A percentile compares a stretch with the other conserved stretches of the same genome.
These are phyloP conservation scores for Conticribra guillardii DNA, from an alignment of 108 stramenopile genomes.

Conservation along the genomic window DNA sequence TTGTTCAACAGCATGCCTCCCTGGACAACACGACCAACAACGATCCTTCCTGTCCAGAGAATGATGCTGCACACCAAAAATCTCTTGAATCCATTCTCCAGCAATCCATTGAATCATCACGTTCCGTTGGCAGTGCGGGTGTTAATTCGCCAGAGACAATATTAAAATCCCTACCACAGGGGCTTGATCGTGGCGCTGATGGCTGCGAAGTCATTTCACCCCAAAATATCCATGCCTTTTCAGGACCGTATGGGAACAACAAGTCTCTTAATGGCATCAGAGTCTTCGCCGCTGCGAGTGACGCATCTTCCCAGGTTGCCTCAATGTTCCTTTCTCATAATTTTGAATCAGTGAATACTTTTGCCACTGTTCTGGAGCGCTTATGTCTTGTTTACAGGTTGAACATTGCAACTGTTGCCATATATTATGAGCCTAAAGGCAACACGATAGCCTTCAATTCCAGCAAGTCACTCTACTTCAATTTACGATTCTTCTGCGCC, in stretches of 20 bases:
- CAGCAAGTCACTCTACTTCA: constrained; percentile 72
- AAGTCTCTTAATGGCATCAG: constrained; percentile 66
- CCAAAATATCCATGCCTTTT: constrained; percentile 65
- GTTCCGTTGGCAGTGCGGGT: constrained; percentile 53
- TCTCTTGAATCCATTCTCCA: constrained; percentile 69
- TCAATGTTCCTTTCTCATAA: constrained; percentile 52
- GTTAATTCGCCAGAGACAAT: constrained; percentile 51
- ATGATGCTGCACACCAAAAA: constrained; percentile 56
- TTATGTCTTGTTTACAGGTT: constrained; percentile 58
- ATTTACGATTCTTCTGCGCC: constrained; percentile 66
- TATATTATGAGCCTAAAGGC: constrained; percentile 75
- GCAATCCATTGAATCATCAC: constrained; percentile 51
- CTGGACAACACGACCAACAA: constrained; percentile 7
- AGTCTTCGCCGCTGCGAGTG: constrained; percentile 53
- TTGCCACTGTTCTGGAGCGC: constrained; percentile 65
- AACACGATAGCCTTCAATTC: constrained; percentile 77
- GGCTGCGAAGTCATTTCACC: constrained; percentile 77
- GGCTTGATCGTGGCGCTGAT: constrained; percentile 57
- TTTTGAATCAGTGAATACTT: constrained; percentile 59
- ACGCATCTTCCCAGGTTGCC: constrained; percentile 19
- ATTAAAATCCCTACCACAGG: constrained; percentile 59
- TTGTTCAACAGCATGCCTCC: constrained; percentile 17
- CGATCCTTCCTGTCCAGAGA: constrained; percentile 29
- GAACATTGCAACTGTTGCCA: constrained; percentile 47
- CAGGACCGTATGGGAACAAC: constrained; percentile 49